Evolutionary conservation across 192 early-diverging fungal genomes (phyloP).

Genomic region (Chytriomyces confervae): DNA sequence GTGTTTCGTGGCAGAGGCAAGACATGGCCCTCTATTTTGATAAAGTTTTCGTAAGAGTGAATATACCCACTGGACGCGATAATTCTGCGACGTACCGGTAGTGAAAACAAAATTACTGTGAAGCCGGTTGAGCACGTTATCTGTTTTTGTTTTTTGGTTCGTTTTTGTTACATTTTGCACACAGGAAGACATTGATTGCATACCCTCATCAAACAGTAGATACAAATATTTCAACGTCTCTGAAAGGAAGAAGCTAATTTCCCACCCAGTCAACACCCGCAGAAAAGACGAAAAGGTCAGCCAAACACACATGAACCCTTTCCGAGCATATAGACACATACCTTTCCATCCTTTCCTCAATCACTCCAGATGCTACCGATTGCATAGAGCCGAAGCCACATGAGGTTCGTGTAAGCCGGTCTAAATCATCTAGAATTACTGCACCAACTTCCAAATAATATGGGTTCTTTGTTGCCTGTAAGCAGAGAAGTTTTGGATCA

Average conservation of each 20-base stretch:
- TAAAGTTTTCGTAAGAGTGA: not conserved
- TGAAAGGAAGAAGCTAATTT: conserved; percentile 76
- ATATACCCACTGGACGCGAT: not conserved
- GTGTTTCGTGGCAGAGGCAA: conserved; percentile 15
- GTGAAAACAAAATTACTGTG: conserved; percentile 89
- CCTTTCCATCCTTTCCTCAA: conserved; percentile 91
- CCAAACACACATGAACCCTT: no score
- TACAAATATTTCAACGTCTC: conserved; percentile 98
- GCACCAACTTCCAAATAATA: conserved; percentile 92
- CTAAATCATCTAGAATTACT: conserved; percentile 81
- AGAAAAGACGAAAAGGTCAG: no score
- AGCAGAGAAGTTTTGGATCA: not conserved
- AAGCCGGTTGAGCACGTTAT: conserved; percentile 71
- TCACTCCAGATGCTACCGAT: conserved; percentile 63
- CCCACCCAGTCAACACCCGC: no score
- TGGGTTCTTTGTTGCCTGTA: conserved; percentile 82
- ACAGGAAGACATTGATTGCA: conserved; percentile 9
- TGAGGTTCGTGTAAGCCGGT: conserved; percentile 64
- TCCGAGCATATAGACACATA: not conserved
- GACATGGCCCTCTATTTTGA: conserved; percentile 31
- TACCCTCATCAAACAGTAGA: conserved; percentile 87
- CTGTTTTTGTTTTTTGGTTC: conserved; percentile 39
- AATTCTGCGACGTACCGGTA: conserved; percentile 61
- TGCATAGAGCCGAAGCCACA: conserved; percentile 84
- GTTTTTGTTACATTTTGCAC: not conserved